Evolutionary conservation across 2,329 filamentous ascomycete genomes (phyloP), one percentile per base, ranked within the genome.

Genomic region (Neopestalotiopsis clavispora): DNA sequence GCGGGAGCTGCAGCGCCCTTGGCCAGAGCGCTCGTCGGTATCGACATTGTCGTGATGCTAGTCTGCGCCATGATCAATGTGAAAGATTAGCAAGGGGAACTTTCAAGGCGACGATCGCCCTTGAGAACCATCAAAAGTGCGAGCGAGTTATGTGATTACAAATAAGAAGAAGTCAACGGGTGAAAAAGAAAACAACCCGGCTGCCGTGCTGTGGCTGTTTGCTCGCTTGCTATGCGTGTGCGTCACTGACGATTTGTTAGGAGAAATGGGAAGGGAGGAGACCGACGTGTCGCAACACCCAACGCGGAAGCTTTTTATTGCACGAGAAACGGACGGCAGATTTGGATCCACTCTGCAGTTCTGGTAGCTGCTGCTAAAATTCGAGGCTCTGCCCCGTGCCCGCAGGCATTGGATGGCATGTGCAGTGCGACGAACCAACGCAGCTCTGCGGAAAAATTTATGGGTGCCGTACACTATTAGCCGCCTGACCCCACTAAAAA

Each of bases 61-160:
- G 71, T 71, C 69, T 74, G 72, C 20, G 75, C 74, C 74, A 75
- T 77, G 66, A 66, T 72, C 66, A 69, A 32, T 49, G 23, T 28
- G 34, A 60, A 61, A 52, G 63, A 69, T 71, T 68, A 61, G 49
- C 42, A 67, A 57, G n/a, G 40, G 38, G 56, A 68, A 32, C 38
- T 32, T 49, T 9, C 23, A 67, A 40, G 17, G 13, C 14, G n/a
- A 12, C 14, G 20, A 42, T 23, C 20, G 52, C 32, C 45, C 52
- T 49, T 38, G 34, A 59, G 59, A 69, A 45, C 23, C 20, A 42
- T 40, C 57, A 42, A 56, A 28, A 20, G 5, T 23, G 30, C 52
- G 23, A n/a, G 30, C 52, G 32, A 13, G 40, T 45, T 57, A 66
- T 66, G 56, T 20, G 45, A 34, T 57, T 58, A 66, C 64, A 66